Evolutionary conservation across 1,284 basidiomycete species (phyloP), one percentile per base, ranked within the genome.

Genomic region (Moniliella sp.): DNA sequence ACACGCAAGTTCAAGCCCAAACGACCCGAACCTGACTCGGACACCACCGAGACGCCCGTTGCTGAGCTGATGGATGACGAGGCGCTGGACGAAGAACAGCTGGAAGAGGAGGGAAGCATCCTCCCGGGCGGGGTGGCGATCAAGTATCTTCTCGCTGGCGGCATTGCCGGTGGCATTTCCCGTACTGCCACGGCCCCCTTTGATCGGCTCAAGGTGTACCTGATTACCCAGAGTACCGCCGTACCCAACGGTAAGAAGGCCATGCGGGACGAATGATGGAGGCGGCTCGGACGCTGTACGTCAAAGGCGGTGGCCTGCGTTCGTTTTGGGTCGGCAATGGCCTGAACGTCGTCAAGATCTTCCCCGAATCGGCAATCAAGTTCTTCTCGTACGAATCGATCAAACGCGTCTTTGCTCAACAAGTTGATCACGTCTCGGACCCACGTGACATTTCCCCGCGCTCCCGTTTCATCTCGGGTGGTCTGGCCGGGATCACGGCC

Each of bases 301-400:
- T 70, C 2, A 45, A 57, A 76, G 83, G 83, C 12, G 56, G 56
- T 1, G 86, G 91, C 3, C 48, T 93, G 10, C 67, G 74, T 28
- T 81, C 77, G 2, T 99, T 97, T 61, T 99, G 91, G 88, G 81
- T 69, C 3, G 69, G 69, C 14, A 70, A 71, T 46, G 68, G 69
- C 3, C 46, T 71, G 32, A 69, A 67, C 47, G 75, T 83, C 25
- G 69, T 75, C 34, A 97, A 97, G 66, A 93, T 97, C 46, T 79
- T 94, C 47, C 55, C 88, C 77, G 86, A 94, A 66, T 84, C 78
- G 27, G 91, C 91, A 12, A 94, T 97, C 70, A 99, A 94, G 64
- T 99, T 99, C 65, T 74, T 91, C 48, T 65, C 78, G 4, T 97
- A 94, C 62, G 91, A 97, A 64, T 79, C 80, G 41, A 74, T 79